A percentile compares a stretch with the other conserved stretches of the same genome.
phyloP scores from a whole-genome alignment of 495 filamentous ascomycete genomes.

The Pseudoneurospora amorphoporcata region DNA sequence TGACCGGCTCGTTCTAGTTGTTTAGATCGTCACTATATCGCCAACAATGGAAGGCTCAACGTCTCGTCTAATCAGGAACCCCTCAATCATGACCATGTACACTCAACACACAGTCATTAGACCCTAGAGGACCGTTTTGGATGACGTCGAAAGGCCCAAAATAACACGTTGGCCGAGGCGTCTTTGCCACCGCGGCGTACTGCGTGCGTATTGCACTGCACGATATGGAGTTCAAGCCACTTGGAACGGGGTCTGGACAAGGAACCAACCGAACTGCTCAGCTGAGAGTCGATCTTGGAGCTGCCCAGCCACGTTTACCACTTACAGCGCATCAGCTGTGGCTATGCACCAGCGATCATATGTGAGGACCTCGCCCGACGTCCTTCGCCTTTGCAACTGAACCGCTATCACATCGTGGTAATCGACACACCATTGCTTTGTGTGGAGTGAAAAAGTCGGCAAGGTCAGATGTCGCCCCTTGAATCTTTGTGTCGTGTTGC shows the following conservation, averaged over 20 bases:
- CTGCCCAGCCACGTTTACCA: neutral
- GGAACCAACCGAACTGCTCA: neutral
- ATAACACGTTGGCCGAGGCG: neutral
- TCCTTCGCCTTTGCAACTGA: neutral
- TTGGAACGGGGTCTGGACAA: neutral
- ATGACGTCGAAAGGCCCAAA: neutral
- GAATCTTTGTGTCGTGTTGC: neutral
- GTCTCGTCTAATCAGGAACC: neutral
- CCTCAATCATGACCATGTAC: neutral
- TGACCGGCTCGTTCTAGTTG: neutral
- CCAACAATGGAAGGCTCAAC: neutral
- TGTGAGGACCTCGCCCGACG: neutral
- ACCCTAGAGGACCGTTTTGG: neutral
- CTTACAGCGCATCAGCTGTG: neutral
- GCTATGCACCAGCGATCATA: neutral
- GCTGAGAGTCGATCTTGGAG: neutral
- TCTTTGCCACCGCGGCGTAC: neutral
- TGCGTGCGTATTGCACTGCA: neutral
- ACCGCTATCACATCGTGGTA: neutral
- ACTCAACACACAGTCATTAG: neutral
- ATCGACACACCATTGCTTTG: neutral
- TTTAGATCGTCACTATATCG: neutral
- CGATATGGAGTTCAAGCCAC: neutral
- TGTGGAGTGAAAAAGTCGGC: constrained; percentile 11
- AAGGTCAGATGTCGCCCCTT: constrained; percentile 12